phyloP scores from a whole-genome alignment of 257 asterid genomes.

The Capsicum rhomboideum region DNA sequence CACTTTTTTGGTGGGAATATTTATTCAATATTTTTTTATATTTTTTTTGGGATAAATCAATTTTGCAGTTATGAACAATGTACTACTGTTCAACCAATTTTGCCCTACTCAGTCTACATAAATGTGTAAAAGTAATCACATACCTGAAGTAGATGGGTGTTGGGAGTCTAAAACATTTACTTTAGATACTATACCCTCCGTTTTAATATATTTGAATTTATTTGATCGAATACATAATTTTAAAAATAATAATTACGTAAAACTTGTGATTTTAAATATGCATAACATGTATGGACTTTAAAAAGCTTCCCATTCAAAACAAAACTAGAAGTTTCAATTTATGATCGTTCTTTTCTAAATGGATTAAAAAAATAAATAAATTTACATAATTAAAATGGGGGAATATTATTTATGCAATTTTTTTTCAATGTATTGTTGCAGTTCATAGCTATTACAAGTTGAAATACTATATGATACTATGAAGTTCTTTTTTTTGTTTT shows the following conservation, averaged over 20 bases:
- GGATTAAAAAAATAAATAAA: no score
- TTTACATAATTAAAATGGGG: not conserved
- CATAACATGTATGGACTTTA: not conserved
- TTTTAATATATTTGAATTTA: not conserved
- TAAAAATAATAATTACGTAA: no score
- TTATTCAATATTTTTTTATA: no score
- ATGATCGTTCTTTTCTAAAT: no score
- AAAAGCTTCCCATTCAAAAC: not conserved
- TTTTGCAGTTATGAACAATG: no score
- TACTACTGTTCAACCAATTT: no score
- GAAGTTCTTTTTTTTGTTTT: no score
- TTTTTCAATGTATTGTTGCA: not conserved
- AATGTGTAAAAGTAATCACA: not conserved
- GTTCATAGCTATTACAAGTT: not conserved
- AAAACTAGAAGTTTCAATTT: no score
- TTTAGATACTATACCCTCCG: accelerated
- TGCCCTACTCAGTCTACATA: not conserved
- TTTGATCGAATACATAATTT: not conserved
- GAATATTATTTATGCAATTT: not conserved
- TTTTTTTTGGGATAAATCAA: no score
- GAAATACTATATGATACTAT: no score
- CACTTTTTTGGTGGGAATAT: no score
- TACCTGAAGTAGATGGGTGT: not conserved
- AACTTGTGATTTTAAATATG: not conserved
- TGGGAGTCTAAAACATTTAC: not conserved